Evolutionary conservation across 441 rosid species (phyloP).

Genomic region (Brassica hybrid): DNA sequence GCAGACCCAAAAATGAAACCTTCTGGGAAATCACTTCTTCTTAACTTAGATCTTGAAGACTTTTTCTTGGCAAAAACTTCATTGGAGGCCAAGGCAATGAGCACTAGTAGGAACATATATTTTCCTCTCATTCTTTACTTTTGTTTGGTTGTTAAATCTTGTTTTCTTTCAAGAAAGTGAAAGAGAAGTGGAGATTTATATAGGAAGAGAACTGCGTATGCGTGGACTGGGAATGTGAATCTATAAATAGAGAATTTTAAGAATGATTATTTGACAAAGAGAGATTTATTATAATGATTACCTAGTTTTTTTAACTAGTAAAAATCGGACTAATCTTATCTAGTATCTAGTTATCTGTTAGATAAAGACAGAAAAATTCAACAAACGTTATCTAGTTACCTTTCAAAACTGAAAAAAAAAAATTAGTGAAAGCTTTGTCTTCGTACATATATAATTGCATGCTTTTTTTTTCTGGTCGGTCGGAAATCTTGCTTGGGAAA

Average conservation of each 20-base stretch:
- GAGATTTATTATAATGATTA: not conserved
- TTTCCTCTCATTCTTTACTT: conserved; percentile 22
- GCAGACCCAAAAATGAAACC: conserved; percentile 47
- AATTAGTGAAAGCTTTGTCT: too few relatives aligned
- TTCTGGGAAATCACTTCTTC: conserved; percentile 40
- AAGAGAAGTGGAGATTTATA: conserved; percentile 7
- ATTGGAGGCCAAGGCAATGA: conserved; percentile 7
- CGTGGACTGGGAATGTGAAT: conserved; percentile 1
- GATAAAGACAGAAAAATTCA: not conserved
- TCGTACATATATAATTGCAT: not conserved
- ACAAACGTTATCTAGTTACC: not conserved
- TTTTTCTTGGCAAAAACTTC: conserved; percentile 21
- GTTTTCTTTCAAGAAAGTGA: conserved; percentile 9
- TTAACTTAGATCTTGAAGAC: conserved; percentile 21
- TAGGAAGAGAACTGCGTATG: not conserved
- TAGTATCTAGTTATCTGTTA: not conserved
- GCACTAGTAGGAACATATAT: not conserved
- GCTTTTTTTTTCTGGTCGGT: not conserved
- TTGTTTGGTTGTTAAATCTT: conserved; percentile 1
- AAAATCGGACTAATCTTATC: conserved; percentile 8
- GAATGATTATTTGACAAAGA: not conserved
- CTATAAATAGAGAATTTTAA: not conserved
- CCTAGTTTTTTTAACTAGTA: not conserved
- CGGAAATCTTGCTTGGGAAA: not conserved
- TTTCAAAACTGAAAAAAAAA: too few relatives aligned